A percentile compares a stretch with the other conserved stretches of the same genome.
Conservation (phyloP, 495 filamentous ascomycete species). For the Penicillium fimorum region DNA sequence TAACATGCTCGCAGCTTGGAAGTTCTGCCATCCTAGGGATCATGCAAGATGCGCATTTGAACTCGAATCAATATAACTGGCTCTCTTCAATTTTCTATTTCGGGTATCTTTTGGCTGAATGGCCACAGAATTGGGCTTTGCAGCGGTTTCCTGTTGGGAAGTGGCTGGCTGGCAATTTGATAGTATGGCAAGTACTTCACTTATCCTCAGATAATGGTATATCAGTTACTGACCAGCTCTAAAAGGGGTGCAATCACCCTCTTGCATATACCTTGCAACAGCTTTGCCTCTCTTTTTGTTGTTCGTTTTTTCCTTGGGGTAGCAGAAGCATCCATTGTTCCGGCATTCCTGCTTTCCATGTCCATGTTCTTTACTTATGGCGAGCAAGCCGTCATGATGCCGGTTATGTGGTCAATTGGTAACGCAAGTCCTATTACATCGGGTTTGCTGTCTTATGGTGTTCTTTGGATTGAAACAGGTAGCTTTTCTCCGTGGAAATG, state of each 20-base stretch:
- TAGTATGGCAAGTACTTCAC: conserved; percentile 30
- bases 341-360: conserved; percentile 39
- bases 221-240: neutral
- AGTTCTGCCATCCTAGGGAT: conserved; percentile 53
- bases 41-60: conserved; percentile 43
- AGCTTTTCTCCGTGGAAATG: conserved; percentile 42
- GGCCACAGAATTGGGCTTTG: conserved; percentile 42
- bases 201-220: neutral
- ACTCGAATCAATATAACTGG: conserved; percentile 44
- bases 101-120: conserved; percentile 41
- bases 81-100: conserved; percentile 55
- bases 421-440: conserved; percentile 44
- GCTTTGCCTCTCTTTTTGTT: conserved; percentile 39
- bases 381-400: conserved; percentile 44
- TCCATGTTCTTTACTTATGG: conserved; percentile 47
- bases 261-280: conserved; percentile 38
- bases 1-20: conserved; percentile 30
- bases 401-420: conserved; percentile 43
- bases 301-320: conserved; percentile 43
- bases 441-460: conserved; percentile 41
- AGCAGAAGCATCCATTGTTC: conserved; percentile 42
- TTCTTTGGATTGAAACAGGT: conserved; percentile 41
- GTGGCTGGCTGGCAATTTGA: conserved; percentile 38
- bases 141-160: conserved; percentile 42
- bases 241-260: conserved; percentile 36